Base-by-base conservation (phyloP, 2,329 filamentous ascomycete genomes). In the Aspergillus fumigatus region DNA sequence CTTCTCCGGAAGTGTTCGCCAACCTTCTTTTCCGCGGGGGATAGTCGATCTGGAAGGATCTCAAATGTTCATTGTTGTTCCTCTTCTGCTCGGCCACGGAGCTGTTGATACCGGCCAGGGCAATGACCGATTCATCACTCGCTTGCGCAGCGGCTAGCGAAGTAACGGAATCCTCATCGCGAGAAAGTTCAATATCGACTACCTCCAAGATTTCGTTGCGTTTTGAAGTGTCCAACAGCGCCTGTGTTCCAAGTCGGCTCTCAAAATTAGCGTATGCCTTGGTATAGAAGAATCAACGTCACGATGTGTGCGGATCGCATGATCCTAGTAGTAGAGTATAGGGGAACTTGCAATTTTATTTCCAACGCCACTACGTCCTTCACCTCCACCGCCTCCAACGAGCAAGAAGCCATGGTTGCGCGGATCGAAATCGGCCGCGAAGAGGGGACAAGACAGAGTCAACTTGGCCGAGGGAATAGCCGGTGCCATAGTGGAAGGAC, bases 91-190 rank as follows among this genome's bases (percentile, higher is more conserved):
- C 87, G 5, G 81, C 82, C 49, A 85, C 81, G 57, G 87, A 88
- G 57, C 90, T 92, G 73, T 96, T 97, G 76, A 96, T 87, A 53
- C 92, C 92, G 26, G 92, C 90, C 62, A 89, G 86, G 7, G 85
- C 75, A 45, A 83, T 70, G 5, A 83, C 65, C 69, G 65, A 81
- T 62, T 68, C 80, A 70, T 69, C 83, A 52, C 70, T 79, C 65
- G 81, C 86, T 69, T 77, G 82, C 62, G 90, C 86, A 52, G 88
- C 84, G 45, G 86, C 90, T 51, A 97, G 80, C 54, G 89, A 92
- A 62, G 88, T 91, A 57, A 96, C 90, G 55, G 89, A 95, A 75
- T 97, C 93, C 77, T 97, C 92, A 69, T 92, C 85, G 65, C 85
- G 83, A 59, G 89, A 89, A 50, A 96, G 84, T 57, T 91, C 86